Evolutionary conservation across 371 early-diverging fungal genomes (phyloP).

Genomic region (Nematocida sp.): DNA sequence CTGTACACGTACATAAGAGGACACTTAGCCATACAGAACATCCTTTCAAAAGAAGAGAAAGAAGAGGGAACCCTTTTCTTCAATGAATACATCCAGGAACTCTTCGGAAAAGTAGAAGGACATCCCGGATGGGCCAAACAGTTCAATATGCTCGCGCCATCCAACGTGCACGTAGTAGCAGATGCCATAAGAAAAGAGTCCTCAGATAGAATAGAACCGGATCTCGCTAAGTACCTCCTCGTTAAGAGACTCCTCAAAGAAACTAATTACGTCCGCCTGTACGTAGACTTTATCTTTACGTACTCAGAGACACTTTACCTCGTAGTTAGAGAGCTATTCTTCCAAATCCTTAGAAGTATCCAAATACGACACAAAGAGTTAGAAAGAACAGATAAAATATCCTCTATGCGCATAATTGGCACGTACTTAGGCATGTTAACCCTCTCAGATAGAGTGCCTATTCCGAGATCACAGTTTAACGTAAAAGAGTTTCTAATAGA

Average conservation of each 20-base stretch:
- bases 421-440: constrained; percentile 52
- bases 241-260: constrained; percentile 41
- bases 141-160: constrained; percentile 23
- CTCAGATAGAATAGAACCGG: neutral
- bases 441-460: constrained; percentile 30
- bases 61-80: constrained; percentile 22
- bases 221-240: constrained; percentile 40
- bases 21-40: constrained; percentile 36
- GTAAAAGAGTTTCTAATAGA: constrained; percentile 49
- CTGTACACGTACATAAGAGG: constrained; percentile 50
- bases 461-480: constrained; percentile 8
- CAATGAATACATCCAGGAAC: neutral
- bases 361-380: constrained; percentile 16
- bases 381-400: constrained; percentile 34
- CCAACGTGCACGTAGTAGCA: neutral
- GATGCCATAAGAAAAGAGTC: constrained; percentile 3
- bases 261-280: constrained; percentile 25
- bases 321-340: constrained; percentile 15
- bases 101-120: constrained; percentile 11
- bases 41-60: constrained; percentile 38
- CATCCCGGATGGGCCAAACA: constrained; percentile 31
- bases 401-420: constrained; percentile 30
- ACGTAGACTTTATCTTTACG: constrained; percentile 39
- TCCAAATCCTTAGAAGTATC: constrained; percentile 3
- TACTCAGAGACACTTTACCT: constrained; percentile 43